These are phyloP conservation scores for Schizosaccharomyces lindneri DNA, from an alignment of 805 yeast genomes.

Conservation along the genomic window DNA sequence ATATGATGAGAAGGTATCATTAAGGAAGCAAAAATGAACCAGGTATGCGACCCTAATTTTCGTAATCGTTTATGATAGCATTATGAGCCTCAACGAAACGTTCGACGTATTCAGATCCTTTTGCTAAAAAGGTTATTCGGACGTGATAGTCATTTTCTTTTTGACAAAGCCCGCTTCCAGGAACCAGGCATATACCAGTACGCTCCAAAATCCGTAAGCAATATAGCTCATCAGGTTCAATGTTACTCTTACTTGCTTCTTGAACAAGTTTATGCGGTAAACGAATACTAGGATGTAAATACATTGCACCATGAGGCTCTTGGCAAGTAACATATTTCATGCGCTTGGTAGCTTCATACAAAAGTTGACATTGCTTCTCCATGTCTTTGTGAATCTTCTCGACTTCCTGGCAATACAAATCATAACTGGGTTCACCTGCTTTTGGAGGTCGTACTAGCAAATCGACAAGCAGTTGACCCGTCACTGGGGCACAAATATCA, in stretches of 20 bases:
- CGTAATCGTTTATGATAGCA: slow-evolving; percentile 34
- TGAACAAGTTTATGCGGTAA: slow-evolving; percentile 39
- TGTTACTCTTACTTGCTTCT: slow-evolving; percentile 30
- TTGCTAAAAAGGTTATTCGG: slow-evolving; percentile 91
- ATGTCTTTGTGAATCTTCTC: slow-evolving; percentile 35
- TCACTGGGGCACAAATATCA: slow-evolving; percentile 76
- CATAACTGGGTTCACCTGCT: slow-evolving; percentile 51
- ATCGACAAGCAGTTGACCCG: slow-evolving; percentile 84
- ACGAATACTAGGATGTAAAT: slow-evolving; percentile 59
- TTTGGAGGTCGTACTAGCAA: slow-evolving; percentile 82
- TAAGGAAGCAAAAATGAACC: neutral
- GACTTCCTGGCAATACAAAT: slow-evolving; percentile 38
- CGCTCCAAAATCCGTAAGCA: slow-evolving; percentile 58
- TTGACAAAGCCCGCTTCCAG: slow-evolving; percentile 95
- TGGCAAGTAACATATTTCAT: slow-evolving; percentile 73
- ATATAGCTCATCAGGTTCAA: slow-evolving; percentile 66
- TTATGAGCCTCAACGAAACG: slow-evolving; percentile 60
- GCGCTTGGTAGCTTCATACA: slow-evolving; percentile 44
- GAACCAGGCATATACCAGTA: slow-evolving; percentile 93
- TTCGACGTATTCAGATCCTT: slow-evolving; percentile 73
- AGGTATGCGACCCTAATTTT: neutral
- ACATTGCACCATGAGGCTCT: slow-evolving; percentile 94
- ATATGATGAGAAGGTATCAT: too few species aligned
- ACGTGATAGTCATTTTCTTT: slow-evolving; percentile 69
- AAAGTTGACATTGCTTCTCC: slow-evolving; percentile 31